Percentiles rank a stretch among this genome's conserved stretches.
Conservation (phyloP, 1,139 yeast genomes). For the Scheffersomyces lignicola region DNA sequence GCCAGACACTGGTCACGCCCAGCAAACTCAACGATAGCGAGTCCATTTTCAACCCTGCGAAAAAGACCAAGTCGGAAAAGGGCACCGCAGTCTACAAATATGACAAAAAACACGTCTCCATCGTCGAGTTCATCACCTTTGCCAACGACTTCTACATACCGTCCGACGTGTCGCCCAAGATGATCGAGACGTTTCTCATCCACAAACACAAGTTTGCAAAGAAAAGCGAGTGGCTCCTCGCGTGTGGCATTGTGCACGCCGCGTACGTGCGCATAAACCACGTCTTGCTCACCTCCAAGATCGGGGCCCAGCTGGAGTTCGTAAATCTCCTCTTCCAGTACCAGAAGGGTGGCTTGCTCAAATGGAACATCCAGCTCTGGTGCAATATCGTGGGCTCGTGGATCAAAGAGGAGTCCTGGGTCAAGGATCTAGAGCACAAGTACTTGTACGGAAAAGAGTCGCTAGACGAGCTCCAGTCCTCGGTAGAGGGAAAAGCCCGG, state of each 20-base stretch:
- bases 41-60: slow-evolving; percentile 32
- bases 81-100: slow-evolving; percentile 19
- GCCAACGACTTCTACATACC: slow-evolving; percentile 68
- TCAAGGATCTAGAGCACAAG: slow-evolving; percentile 40
- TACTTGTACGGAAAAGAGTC: slow-evolving; percentile 33
- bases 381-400: slow-evolving; percentile 52
- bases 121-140: slow-evolving; percentile 55
- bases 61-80: slow-evolving; percentile 9
- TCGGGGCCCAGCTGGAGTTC: slow-evolving; percentile 51
- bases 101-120: slow-evolving; percentile 29
- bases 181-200: slow-evolving; percentile 51
- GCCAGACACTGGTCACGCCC: neutral
- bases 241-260: slow-evolving; percentile 64
- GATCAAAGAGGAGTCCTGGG: slow-evolving; percentile 58
- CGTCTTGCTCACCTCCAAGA: slow-evolving; percentile 38
- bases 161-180: slow-evolving; percentile 45
- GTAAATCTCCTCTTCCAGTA: slow-evolving; percentile 50
- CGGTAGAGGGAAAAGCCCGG: slow-evolving; percentile 28
- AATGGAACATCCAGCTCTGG: slow-evolving; percentile 51
- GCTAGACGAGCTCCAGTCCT: slow-evolving; percentile 16
- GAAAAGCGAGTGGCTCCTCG: slow-evolving; percentile 65
- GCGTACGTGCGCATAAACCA: slow-evolving; percentile 58
- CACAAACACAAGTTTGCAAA: slow-evolving; percentile 52
- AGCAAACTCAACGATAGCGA: slow-evolving; percentile 20
- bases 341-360: slow-evolving; percentile 54